Base-by-base conservation (phyloP, 192 early-diverging fungal genomes). In the Coemansia sp. region DNA sequence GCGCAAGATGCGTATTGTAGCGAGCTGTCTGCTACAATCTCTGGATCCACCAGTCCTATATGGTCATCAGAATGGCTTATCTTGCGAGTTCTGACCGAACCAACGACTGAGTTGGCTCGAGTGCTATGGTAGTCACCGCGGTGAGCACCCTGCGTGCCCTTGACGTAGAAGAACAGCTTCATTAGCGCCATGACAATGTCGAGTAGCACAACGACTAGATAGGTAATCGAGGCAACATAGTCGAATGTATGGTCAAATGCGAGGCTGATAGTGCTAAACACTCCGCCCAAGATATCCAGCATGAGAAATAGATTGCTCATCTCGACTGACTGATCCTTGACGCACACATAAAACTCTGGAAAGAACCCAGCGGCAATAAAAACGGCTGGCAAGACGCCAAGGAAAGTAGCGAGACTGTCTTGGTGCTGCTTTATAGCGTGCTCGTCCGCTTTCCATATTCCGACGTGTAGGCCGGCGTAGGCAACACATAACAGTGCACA, bases 191-290 rank as follows among this genome's bases (percentile, higher is more conserved):
- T 53, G 18, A 84, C 69, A 39, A 84, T 49, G 22, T 80, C 82
- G 13, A 84, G 71, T 36, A 84, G 61, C 3, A 84, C 72, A 7
- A 84, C 81, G 24, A 84, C 70, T 22, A 84, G 66, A 46, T 84
- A 84, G 0, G 78, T 84, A 22, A 84, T 84, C 2, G 81, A 84
- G 10, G 81, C 81, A 15, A 84, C 71, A 60, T 84, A 84, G 71
- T 84, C 78, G 31, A 84, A 84, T 11, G 73, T 69, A 18, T 76
- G 74, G 68, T 80, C 81, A 24, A 84, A 84, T 0, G 73, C 81
- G 44, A 84, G 64, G 39, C 81, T 84, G 31, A 84, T 70, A 2
- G 81, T 84, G 66, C 77, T 79, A 44, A 84, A 84, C 13, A 76
- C 68, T 2, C 81, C 81, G 29, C 81, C 78, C 53, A 68, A 5